These are phyloP conservation scores for Podospora appendiculata DNA, from an alignment of 495 filamentous ascomycete genomes.

Conservation along the genomic window DNA sequence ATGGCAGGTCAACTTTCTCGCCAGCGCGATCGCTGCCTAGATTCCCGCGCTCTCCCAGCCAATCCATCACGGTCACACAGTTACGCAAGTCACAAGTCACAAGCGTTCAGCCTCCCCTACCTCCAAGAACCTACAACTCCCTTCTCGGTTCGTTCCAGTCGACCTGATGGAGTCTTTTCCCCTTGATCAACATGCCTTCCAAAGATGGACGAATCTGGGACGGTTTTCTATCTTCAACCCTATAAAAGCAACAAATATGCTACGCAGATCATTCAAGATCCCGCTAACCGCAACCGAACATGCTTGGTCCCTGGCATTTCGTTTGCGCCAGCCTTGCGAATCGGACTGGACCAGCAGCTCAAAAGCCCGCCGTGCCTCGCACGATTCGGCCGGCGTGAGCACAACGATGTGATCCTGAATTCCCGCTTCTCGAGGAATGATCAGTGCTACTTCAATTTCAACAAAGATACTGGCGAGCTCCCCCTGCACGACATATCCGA, in stretches of 20 bases:
- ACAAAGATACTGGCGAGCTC: slow-evolving; percentile 8
- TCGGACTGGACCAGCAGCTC: slow-evolving; percentile 5
- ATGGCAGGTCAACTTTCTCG: too few relatives aligned
- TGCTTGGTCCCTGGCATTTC: not conserved
- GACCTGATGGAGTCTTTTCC: not conserved
- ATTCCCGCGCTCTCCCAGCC: too few relatives aligned
- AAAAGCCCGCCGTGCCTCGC: slow-evolving; percentile 7
- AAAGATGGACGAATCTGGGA: slow-evolving; percentile 2
- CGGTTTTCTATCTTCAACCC: slow-evolving; percentile 1
- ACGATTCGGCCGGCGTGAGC: not conserved
- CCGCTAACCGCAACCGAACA: too few relatives aligned
- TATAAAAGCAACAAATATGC: not conserved
- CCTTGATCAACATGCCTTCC: slow-evolving; percentile 1
- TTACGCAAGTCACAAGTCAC: too few relatives aligned
- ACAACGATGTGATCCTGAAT: slow-evolving; percentile 6
- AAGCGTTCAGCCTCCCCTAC: too few relatives aligned
- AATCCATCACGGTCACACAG: too few relatives aligned
- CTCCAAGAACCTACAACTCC: too few relatives aligned
- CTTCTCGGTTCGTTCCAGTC: too few relatives aligned
- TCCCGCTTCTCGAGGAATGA: slow-evolving; percentile 6
- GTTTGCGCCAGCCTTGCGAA: not conserved
- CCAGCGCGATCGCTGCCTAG: too few relatives aligned
- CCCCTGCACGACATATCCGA: slow-evolving; percentile 6
- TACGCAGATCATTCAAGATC: not conserved
- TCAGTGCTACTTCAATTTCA: slow-evolving; percentile 9